Percentiles rank a stretch among this genome's conserved stretches.
Conservation (phyloP, 139 green algal species). For the Tetraselmis striata region DNA sequence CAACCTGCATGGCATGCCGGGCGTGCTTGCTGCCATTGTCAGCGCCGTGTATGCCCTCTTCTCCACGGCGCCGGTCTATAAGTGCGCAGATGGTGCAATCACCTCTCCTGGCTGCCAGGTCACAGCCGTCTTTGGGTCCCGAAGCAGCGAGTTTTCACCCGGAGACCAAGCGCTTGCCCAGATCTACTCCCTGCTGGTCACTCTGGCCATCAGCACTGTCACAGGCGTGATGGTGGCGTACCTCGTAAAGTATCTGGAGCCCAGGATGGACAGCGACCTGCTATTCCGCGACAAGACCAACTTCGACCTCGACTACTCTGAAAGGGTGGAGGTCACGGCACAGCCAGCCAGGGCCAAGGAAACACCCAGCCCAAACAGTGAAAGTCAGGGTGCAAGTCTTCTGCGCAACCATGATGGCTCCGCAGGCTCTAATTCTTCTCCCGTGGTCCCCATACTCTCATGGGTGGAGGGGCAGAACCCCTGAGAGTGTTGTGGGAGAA, state of each 20-base stretch:
- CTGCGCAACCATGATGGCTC: no score
- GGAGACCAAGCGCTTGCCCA: slow-evolving; percentile 12
- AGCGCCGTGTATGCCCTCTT: not conserved
- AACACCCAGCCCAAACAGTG: no score
- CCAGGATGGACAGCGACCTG: no score
- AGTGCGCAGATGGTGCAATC: not conserved
- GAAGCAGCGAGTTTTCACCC: slow-evolving; percentile 1
- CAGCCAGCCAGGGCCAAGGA: no score
- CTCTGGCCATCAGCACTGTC: slow-evolving; percentile 21
- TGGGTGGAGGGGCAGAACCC: not conserved
- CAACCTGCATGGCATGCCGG: slow-evolving; percentile 58
- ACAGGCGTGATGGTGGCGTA: slow-evolving; percentile 19
- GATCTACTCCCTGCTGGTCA: slow-evolving; percentile 19
- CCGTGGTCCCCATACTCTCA: no score
- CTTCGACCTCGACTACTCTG: not conserved
- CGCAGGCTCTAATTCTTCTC: no score
- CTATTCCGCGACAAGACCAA: not conserved
- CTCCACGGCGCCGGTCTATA: not conserved
- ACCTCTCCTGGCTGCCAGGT: slow-evolving; percentile 31
- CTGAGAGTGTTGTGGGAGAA: no score
- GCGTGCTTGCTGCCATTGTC: not conserved
- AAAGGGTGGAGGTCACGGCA: slow-evolving; percentile 11
- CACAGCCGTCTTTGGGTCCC: slow-evolving; percentile 15
- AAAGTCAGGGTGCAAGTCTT: no score
- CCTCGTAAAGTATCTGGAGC: no score